These are phyloP conservation scores for Phytopythium kandeliae DNA, from an alignment of 352 stramenopile species.

Conservation along the genomic window DNA sequence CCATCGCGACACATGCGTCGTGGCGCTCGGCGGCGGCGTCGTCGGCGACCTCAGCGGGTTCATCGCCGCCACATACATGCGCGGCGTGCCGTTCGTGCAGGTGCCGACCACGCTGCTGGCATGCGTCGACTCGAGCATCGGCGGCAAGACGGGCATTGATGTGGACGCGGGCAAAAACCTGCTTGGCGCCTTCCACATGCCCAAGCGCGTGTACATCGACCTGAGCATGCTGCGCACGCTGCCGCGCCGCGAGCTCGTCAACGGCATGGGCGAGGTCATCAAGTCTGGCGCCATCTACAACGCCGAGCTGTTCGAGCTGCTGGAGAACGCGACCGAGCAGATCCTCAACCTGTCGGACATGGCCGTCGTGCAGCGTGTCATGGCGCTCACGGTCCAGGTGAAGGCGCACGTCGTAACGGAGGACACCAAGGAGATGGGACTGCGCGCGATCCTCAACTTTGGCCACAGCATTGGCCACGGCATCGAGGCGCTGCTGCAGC, in stretches of 20 bases:
- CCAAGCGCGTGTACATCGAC: constrained; percentile 96
- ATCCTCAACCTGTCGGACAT: constrained; percentile 62
- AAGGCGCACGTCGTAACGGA: constrained; percentile 95
- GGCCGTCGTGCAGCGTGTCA: constrained; percentile 57
- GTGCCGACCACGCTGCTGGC: constrained; percentile 97
- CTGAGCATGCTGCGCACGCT: constrained; percentile 91
- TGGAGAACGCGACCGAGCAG: constrained; percentile 88
- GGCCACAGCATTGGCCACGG: constrained; percentile 99
- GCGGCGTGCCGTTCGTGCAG: constrained; percentile 85
- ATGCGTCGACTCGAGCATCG: constrained; percentile 98
- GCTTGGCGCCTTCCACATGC: constrained; percentile 98
- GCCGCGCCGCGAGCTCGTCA: constrained; percentile 94
- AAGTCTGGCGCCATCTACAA: constrained; percentile 98
- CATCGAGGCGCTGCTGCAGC: constrained; percentile 95
- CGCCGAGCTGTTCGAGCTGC: constrained; percentile 91
- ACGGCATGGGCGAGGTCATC: constrained; percentile 95
- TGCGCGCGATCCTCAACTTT: constrained; percentile 97
- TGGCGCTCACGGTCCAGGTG: constrained; percentile 77
- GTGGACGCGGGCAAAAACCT: constrained; percentile 96
- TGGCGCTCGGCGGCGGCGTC: constrained; percentile 94
- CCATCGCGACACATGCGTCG: constrained; percentile 76
- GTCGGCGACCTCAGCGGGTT: constrained; percentile 98
- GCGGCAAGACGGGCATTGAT: constrained; percentile 98
- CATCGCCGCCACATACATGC: constrained; percentile 96
- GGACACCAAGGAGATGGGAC: constrained; percentile 94